Conservation (phyloP, 2,329 filamentous ascomycete species). For the Fusarium ambrosium region DNA sequence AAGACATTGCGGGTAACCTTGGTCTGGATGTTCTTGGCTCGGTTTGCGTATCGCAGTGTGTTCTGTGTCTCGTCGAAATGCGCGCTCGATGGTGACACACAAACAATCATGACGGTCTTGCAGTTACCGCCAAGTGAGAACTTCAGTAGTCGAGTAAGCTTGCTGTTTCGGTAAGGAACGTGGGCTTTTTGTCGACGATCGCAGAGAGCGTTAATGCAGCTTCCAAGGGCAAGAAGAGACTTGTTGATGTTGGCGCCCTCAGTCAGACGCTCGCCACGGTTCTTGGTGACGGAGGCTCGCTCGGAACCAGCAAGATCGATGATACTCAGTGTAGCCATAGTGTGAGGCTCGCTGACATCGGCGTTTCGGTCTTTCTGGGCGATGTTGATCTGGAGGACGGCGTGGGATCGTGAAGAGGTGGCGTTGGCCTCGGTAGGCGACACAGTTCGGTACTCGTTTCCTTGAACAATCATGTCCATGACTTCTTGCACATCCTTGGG, state of each 20-base stretch:
- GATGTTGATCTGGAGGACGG: slow-evolving; percentile 96
- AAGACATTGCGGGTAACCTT: slow-evolving; percentile 99
- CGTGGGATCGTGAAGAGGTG: slow-evolving; percentile 96
- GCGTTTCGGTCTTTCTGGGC: slow-evolving; percentile 95
- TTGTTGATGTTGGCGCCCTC: slow-evolving; percentile 99
- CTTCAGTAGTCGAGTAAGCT: slow-evolving; percentile 93
- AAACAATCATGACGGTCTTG: slow-evolving; percentile 99
- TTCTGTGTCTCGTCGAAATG: slow-evolving; percentile 99
- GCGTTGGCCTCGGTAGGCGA: slow-evolving; percentile 98
- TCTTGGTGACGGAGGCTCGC: slow-evolving; percentile 95
- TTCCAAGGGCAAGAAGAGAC: slow-evolving; percentile 91
- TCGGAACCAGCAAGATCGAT: slow-evolving; percentile 98
- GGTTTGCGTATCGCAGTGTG: slow-evolving; percentile 95
- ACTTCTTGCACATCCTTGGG: slow-evolving; percentile 94
- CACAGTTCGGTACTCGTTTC: slow-evolving; percentile 94
- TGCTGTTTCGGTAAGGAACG: slow-evolving; percentile 97
- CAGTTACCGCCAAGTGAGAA: slow-evolving; percentile 98
- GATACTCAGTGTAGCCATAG: slow-evolving; percentile 97
- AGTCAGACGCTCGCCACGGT: slow-evolving; percentile 88
- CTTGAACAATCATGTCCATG: slow-evolving; percentile 98
- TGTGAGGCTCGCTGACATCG: slow-evolving; percentile 92
- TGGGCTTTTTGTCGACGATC: slow-evolving; percentile 93
- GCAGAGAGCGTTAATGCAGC: slow-evolving; percentile 98
- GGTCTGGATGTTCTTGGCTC: slow-evolving; percentile 99
- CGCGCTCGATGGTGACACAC: slow-evolving; percentile 93